These are phyloP conservation scores for Poterioochromonas sp. DNA, from an alignment of 352 stramenopile species.

Conservation along the genomic window DNA sequence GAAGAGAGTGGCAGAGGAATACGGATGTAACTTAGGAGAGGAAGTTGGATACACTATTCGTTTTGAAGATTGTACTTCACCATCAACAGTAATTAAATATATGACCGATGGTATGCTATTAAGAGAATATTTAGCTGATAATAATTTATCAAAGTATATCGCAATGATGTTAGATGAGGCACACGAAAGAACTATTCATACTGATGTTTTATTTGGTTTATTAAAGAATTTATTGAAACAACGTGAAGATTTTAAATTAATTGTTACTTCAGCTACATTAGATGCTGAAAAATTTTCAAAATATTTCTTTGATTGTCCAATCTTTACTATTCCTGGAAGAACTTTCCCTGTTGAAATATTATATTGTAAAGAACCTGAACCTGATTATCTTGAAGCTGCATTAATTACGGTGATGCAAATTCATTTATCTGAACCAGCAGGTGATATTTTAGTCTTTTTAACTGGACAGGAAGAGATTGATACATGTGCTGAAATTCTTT, in stretches of 20 bases:
- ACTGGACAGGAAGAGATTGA: slow-evolving; percentile 97
- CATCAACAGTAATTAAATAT: slow-evolving; percentile 96
- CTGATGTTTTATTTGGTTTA: slow-evolving; percentile 90
- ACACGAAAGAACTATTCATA: slow-evolving; percentile 95
- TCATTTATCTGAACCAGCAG: slow-evolving; percentile 90
- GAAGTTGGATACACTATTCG: slow-evolving; percentile 67
- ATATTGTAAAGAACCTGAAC: slow-evolving; percentile 96
- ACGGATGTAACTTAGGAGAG: slow-evolving; percentile 80
- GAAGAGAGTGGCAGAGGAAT: slow-evolving; percentile 91
- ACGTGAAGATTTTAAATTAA: slow-evolving; percentile 64
- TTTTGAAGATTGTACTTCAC: slow-evolving; percentile 45
- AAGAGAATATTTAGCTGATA: slow-evolving; percentile 91
- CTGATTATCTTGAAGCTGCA: slow-evolving; percentile 93
- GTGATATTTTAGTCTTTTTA: slow-evolving; percentile 97
- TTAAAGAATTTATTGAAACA: slow-evolving; percentile 63
- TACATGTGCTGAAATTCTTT: slow-evolving; percentile 92
- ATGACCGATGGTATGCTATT: slow-evolving; percentile 99
- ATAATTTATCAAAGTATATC: slow-evolving; percentile 82
- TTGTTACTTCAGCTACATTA: slow-evolving; percentile 78
- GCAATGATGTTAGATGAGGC: slow-evolving; percentile 95
- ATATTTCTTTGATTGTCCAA: slow-evolving; percentile 90
- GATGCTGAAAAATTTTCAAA: slow-evolving; percentile 94
- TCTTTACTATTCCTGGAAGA: slow-evolving; percentile 95
- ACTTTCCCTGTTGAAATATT: slow-evolving; percentile 95
- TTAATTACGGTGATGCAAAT: slow-evolving; percentile 99